Conservation (phyloP, 1,139 yeast genomes). For the Pichia sp. region DNA sequence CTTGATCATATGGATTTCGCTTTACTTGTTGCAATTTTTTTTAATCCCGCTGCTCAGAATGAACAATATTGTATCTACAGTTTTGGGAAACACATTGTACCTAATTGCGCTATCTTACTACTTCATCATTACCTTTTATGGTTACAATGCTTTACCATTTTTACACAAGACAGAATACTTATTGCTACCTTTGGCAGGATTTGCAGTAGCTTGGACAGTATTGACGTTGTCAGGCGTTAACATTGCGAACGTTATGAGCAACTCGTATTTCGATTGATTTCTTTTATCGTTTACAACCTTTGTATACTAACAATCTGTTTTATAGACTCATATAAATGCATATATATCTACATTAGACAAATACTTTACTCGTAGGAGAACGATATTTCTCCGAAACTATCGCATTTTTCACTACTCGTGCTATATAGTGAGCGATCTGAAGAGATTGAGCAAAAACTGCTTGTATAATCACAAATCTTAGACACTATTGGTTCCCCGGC, state of each 20-base stretch:
- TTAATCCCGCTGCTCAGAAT: conserved; percentile 66
- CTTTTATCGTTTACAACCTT: not conserved
- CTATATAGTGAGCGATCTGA: not conserved
- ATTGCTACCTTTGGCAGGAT: conserved; percentile 53
- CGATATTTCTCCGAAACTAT: not conserved
- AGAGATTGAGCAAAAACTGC: not conserved
- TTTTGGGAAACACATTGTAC: conserved; percentile 76
- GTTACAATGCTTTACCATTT: conserved; percentile 81
- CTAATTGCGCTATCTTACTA: conserved; percentile 70
- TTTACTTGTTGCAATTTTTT: conserved; percentile 73
- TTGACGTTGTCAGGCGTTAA: conserved; percentile 63
- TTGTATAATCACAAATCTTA: not conserved
- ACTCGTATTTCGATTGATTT: conserved; percentile 49
- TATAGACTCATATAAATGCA: not conserved
- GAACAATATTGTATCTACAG: conserved; percentile 57
- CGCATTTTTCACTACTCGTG: not conserved
- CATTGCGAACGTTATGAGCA: conserved; percentile 65
- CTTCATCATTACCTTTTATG: conserved; percentile 76
- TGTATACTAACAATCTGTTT: not conserved
- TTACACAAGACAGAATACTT: conserved; percentile 58
- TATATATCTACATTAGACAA: not conserved
- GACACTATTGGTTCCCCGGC: not conserved
- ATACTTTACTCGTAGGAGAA: not conserved
- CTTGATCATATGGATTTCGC: conserved; percentile 69
- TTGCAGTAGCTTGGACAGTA: conserved; percentile 54